A percentile compares a stretch with the other conserved stretches of the same genome.
phyloP scores from a whole-genome alignment of 192 early-diverging fungal species.

The Dissophora ornata region DNA sequence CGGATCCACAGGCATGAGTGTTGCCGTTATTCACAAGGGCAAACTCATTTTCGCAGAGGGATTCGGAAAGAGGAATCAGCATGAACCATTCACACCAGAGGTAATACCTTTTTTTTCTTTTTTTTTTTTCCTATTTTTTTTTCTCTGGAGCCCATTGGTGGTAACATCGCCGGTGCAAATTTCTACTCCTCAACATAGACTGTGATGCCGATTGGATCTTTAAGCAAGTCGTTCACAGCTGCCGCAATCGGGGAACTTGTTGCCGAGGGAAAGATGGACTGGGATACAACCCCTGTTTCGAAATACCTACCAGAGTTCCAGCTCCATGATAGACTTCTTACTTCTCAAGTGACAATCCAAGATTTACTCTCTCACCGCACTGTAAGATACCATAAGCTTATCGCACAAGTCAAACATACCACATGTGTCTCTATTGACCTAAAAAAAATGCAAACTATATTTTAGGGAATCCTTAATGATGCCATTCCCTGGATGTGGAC shows the following conservation, averaged over 20 bases:
- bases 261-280: constrained; percentile 18
- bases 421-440: too few relatives aligned
- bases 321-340: constrained; percentile 17
- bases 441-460: too few relatives aligned
- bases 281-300: constrained; percentile 13
- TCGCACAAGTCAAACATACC: neutral
- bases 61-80: constrained; percentile 11
- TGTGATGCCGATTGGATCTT: constrained; percentile 6
- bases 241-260: constrained; percentile 19
- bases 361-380: constrained; percentile 28
- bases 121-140: too few relatives aligned
- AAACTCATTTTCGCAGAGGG: constrained; percentile 24
- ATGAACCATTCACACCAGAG: constrained; percentile 18
- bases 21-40: constrained; percentile 16
- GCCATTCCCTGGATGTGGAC: constrained; percentile 2
- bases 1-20: constrained; percentile 10
- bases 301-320: constrained; percentile 25
- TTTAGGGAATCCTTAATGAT: neutral
- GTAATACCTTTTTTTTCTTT: too few relatives aligned
- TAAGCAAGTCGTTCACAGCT: constrained; percentile 21
- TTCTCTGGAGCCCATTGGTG: too few relatives aligned
- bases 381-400: neutral
- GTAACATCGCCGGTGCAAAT: too few relatives aligned
- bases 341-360: constrained; percentile 11
- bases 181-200: too few relatives aligned